Evolutionary conservation across 805 yeast genomes (phyloP).

Genomic region (Isabelozyma gotoi): DNA sequence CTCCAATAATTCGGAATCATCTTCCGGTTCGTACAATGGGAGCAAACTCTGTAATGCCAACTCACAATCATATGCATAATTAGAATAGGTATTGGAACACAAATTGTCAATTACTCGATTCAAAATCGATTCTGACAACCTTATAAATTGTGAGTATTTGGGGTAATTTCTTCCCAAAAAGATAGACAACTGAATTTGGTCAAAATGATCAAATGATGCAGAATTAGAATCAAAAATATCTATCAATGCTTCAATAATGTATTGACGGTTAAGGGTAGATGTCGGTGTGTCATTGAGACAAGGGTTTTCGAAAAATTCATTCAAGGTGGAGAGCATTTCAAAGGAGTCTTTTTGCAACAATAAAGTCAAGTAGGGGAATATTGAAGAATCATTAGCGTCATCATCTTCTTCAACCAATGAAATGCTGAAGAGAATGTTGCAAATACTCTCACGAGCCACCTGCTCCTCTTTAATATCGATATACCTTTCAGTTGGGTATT

Average conservation of each 20-base stretch:
- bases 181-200: conserved; percentile 48
- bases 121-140: conserved; percentile 61
- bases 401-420: conserved; percentile 37
- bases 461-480: conserved; percentile 33
- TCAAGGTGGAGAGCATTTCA: conserved; percentile 64
- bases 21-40: conserved; percentile 61
- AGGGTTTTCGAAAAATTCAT: conserved; percentile 83
- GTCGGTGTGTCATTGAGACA: conserved; percentile 62
- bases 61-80: conserved; percentile 60
- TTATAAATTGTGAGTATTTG: conserved; percentile 79
- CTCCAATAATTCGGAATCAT: conserved; percentile 47
- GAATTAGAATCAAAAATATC: conserved; percentile 49
- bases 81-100: conserved; percentile 38
- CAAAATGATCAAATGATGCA: conserved; percentile 17
- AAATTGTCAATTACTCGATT: conserved; percentile 49
- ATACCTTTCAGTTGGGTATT: conserved; percentile 68
- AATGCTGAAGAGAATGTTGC: conserved; percentile 61
- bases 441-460: conserved; percentile 51
- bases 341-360: conserved; percentile 57
- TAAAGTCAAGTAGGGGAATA: conserved; percentile 68
- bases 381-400: conserved; percentile 36
- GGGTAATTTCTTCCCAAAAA: conserved; percentile 81
- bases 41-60: conserved; percentile 72
- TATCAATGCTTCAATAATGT: conserved; percentile 68
- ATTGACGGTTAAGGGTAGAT: conserved; percentile 63